Evolutionary conservation across 2,329 filamentous ascomycete genomes (phyloP).

Genomic region (Botrytis squamosa): DNA sequence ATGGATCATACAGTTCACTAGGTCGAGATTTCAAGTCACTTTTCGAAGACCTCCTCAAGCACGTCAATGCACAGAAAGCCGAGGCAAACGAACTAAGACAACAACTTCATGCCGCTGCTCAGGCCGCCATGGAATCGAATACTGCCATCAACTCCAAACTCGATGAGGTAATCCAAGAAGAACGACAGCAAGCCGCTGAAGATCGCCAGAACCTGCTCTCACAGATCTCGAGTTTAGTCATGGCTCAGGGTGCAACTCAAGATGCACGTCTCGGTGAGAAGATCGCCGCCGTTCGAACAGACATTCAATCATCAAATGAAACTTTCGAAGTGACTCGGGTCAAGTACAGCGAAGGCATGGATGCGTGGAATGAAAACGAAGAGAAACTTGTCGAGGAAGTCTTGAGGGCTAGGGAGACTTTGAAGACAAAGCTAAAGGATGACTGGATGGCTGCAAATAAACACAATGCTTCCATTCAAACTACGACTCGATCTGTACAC

Average conservation of each 20-base stretch:
- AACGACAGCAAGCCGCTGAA: constrained; percentile 67
- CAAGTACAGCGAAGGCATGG: constrained; percentile 69
- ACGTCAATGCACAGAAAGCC: constrained; percentile 71
- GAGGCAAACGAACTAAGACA: constrained; percentile 72
- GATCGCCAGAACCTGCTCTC: constrained; percentile 73
- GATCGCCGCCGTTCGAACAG: constrained; percentile 60
- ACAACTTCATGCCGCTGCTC: constrained; percentile 70
- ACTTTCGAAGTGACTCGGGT: constrained; percentile 63
- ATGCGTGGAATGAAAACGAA: constrained; percentile 70
- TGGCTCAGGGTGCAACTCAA: constrained; percentile 70
- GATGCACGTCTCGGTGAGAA: constrained; percentile 67
- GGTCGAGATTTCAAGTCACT: constrained; percentile 82
- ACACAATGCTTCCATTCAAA: constrained; percentile 79
- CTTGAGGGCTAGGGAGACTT: constrained; percentile 67
- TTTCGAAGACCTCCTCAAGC: constrained; percentile 76
- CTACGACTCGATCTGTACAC: constrained; percentile 82
- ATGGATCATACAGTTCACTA: constrained; percentile 78
- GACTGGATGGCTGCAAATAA: constrained; percentile 80
- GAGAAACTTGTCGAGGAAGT: constrained; percentile 68
- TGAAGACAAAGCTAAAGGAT: constrained; percentile 80
- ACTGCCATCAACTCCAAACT: constrained; percentile 64
- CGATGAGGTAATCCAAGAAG: constrained; percentile 69
- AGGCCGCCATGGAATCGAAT: constrained; percentile 66
- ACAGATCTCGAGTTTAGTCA: constrained; percentile 77
- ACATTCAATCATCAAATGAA: constrained; percentile 63